Conservation (phyloP, 1,284 basidiomycete species). For the Malassezia arunalokei region DNA sequence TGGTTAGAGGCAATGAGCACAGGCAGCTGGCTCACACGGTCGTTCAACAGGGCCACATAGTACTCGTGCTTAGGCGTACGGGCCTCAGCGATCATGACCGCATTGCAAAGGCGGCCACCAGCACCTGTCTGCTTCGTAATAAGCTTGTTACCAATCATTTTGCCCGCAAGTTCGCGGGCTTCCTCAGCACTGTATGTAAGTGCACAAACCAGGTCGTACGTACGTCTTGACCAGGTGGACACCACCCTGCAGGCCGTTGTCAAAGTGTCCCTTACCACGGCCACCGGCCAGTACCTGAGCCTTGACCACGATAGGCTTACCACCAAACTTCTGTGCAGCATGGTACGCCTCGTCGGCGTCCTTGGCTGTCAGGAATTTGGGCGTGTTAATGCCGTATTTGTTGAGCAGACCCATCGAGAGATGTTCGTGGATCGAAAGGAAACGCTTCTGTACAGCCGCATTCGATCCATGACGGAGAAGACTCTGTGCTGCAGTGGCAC, state of each 20-base stretch:
- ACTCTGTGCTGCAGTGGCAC: conserved; percentile 26
- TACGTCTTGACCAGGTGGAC: conserved; percentile 88
- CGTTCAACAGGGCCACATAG: conserved; percentile 93
- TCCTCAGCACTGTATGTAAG: conserved; percentile 61
- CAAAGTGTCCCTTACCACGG: conserved; percentile 93
- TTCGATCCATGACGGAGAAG: conserved; percentile 22
- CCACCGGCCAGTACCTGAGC: conserved; percentile 98
- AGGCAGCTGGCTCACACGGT: conserved; percentile 75
- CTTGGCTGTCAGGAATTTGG: conserved; percentile 76
- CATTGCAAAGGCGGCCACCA: conserved; percentile 81
- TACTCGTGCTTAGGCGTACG: conserved; percentile 91
- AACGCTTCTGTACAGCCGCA: conserved; percentile 60
- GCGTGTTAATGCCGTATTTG: conserved; percentile 96
- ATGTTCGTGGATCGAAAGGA: conserved; percentile 96
- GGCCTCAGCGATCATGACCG: conserved; percentile 96
- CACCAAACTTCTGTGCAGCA: conserved; percentile 73
- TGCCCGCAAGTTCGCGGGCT: conserved; percentile 70
- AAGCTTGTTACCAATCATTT: conserved; percentile 91
- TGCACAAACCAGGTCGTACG: conserved; percentile 29
- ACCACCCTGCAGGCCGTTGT: conserved; percentile 90
- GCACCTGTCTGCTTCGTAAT: conserved; percentile 99
- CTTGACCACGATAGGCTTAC: conserved; percentile 57
- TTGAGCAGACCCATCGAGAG: conserved; percentile 90
- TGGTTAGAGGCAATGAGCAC: conserved; percentile 88
- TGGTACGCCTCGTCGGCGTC: conserved; percentile 77